These are phyloP conservation scores for Phialophora tarda DNA, from an alignment of 2,329 filamentous ascomycete genomes.

Conservation along the genomic window DNA sequence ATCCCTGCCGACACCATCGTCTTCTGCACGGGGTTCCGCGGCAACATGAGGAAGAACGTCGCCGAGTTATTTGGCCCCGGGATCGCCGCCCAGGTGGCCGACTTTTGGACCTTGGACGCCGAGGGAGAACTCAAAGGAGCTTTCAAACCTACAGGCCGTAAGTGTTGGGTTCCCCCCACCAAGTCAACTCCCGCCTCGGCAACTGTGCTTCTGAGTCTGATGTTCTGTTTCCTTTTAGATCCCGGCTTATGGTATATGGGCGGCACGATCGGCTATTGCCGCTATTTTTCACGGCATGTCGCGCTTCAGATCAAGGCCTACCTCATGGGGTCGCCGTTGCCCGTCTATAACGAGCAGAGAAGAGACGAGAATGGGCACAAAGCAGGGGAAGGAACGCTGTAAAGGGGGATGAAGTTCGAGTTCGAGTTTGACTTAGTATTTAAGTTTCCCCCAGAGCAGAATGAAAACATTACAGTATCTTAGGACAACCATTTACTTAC, in stretches of 20 bases:
- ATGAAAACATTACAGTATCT: too few relatives aligned
- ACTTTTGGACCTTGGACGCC: slow-evolving; percentile 53
- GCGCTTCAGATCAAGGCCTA: slow-evolving; percentile 54
- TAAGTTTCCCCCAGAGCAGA: too few relatives aligned
- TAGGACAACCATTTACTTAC: too few relatives aligned
- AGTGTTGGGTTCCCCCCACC: slow-evolving; percentile 35
- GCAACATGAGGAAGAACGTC: slow-evolving; percentile 49
- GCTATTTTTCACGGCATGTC: slow-evolving; percentile 52
- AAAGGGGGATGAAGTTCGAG: too few relatives aligned
- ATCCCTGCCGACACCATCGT: slow-evolving; percentile 55
- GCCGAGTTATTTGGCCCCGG: slow-evolving; percentile 49
- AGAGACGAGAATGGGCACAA: too few relatives aligned
- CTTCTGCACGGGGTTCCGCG: slow-evolving; percentile 54
- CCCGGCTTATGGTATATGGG: slow-evolving; percentile 52
- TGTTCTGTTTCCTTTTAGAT: slow-evolving; percentile 34
- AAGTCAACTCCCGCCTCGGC: too few relatives aligned
- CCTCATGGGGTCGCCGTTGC: slow-evolving; percentile 37
- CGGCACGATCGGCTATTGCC: slow-evolving; percentile 49
- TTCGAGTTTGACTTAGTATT: too few relatives aligned
- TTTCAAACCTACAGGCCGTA: slow-evolving; percentile 48
- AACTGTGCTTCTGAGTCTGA: too few relatives aligned
- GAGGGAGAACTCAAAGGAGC: slow-evolving; percentile 56
- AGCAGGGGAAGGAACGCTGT: too few relatives aligned
- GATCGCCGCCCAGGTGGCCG: slow-evolving; percentile 48
- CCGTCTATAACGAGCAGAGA: not conserved